These are phyloP conservation scores for Claviceps pusilla DNA, from an alignment of 2,329 filamentous ascomycete species.

Conservation along the genomic window DNA sequence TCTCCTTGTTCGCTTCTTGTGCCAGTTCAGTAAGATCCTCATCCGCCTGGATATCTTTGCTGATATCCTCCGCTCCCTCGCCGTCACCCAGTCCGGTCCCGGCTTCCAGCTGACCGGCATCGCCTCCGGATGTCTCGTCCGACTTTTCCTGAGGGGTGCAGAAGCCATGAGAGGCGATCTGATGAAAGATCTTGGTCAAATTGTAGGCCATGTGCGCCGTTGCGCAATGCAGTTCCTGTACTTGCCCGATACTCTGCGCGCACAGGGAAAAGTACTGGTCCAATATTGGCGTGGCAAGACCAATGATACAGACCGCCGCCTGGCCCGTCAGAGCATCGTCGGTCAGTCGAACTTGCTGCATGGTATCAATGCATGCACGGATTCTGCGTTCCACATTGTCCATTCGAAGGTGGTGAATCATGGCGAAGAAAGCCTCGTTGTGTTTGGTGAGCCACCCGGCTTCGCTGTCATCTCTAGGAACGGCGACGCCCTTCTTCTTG, in stretches of 20 bases:
- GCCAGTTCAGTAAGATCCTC: slow-evolving; percentile 87
- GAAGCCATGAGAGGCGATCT: slow-evolving; percentile 74
- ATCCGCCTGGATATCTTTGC: slow-evolving; percentile 86
- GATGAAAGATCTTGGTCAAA: slow-evolving; percentile 61
- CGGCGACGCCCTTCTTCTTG: slow-evolving; percentile 35
- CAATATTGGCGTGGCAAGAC: slow-evolving; percentile 47
- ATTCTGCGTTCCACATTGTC: slow-evolving; percentile 34
- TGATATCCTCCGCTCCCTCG: slow-evolving; percentile 91
- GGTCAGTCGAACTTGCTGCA: slow-evolving; percentile 19
- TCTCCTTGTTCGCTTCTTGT: slow-evolving; percentile 60
- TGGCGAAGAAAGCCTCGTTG: slow-evolving; percentile 34
- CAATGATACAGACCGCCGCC: slow-evolving; percentile 18
- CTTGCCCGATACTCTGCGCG: slow-evolving; percentile 40
- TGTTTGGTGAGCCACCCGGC: slow-evolving; percentile 24
- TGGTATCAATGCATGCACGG: slow-evolving; percentile 20
- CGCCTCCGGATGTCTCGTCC: slow-evolving; percentile 50
- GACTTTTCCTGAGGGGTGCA: slow-evolving; percentile 76
- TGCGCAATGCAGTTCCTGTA: slow-evolving; percentile 51
- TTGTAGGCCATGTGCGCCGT: slow-evolving; percentile 61
- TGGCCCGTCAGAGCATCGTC: slow-evolving; percentile 13
- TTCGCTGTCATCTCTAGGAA: slow-evolving; percentile 20
- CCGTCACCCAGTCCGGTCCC: slow-evolving; percentile 92
- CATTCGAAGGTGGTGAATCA: slow-evolving; percentile 45
- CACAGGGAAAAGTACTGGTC: slow-evolving; percentile 55
- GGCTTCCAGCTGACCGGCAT: slow-evolving; percentile 67